These are phyloP conservation scores for Paramecium tetraurelia DNA, from an alignment of 73 alveolate species.

Conservation along the genomic window DNA sequence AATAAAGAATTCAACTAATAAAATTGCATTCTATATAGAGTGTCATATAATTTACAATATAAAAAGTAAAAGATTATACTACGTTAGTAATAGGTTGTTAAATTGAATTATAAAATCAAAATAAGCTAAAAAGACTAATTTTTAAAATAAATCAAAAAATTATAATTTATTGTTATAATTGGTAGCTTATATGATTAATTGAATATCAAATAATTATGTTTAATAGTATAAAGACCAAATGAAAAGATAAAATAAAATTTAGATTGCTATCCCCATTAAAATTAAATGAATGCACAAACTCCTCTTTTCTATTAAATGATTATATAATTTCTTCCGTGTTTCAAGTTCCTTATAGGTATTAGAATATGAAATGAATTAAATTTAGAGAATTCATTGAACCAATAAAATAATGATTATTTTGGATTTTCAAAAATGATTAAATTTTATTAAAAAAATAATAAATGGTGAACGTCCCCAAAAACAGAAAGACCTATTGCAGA, in stretches of 20 bases:
- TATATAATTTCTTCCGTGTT: neutral
- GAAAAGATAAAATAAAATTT: neutral
- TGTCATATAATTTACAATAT: too few relatives aligned
- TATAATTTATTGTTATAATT: too few relatives aligned
- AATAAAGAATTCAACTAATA: too few relatives aligned
- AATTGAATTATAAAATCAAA: too few relatives aligned
- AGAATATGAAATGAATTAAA: neutral
- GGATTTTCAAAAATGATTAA: slow-evolving; percentile 4
- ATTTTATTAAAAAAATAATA: neutral
- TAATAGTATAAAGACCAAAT: neutral
- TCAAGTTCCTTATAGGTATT: neutral
- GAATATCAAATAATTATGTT: too few relatives aligned
- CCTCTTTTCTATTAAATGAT: too few relatives aligned
- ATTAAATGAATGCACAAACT: too few relatives aligned
- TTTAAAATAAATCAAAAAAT: too few relatives aligned
- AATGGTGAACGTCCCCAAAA: slow-evolving; percentile 85
- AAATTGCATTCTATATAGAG: neutral
- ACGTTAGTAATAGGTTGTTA: too few relatives aligned
- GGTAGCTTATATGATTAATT: neutral
- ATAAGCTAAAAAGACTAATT: too few relatives aligned
- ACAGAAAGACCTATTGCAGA: slow-evolving; percentile 78
- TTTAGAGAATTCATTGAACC: neutral
- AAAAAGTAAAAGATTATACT: too few relatives aligned
- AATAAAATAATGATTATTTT: neutral
- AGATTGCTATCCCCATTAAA: too few relatives aligned